Evolutionary conservation across 352 stramenopile species (phyloP).

Genomic region (Aphanomyces astaci): DNA sequence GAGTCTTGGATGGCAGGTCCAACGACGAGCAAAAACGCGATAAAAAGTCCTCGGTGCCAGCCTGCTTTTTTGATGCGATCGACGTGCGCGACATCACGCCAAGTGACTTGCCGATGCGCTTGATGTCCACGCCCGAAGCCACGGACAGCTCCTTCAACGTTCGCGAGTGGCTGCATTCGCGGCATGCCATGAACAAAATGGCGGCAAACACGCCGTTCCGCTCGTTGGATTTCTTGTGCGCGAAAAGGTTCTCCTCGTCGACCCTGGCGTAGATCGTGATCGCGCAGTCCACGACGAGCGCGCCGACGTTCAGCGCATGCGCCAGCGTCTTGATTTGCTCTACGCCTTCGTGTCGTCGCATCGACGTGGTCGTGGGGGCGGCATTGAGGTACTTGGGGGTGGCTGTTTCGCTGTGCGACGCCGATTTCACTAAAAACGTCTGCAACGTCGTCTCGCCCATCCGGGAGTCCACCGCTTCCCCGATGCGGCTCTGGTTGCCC

Average conservation of each 20-base stretch:
- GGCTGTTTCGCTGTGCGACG: constrained; percentile 22
- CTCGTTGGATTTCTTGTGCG: constrained; percentile 54
- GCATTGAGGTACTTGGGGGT: constrained; percentile 54
- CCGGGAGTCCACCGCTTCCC: constrained; percentile 51
- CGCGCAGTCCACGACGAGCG: constrained; percentile 50
- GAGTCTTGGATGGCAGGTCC: constrained; percentile 63
- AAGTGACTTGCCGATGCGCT: constrained; percentile 74
- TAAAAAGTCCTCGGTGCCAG: constrained; percentile 67
- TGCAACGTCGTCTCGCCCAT: constrained; percentile 54
- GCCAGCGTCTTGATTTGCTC: constrained; percentile 56
- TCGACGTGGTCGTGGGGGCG: constrained; percentile 44
- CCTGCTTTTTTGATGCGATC: constrained; percentile 40
- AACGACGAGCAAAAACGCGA: constrained; percentile 67
- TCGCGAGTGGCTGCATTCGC: constrained; percentile 50
- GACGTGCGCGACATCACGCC: neutral
- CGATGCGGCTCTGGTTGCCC: constrained; percentile 72
- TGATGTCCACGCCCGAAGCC: constrained; percentile 60
- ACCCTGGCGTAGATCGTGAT: constrained; percentile 61
- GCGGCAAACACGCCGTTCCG: constrained; percentile 58
- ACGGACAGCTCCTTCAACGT: constrained; percentile 74
- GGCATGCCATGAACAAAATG: constrained; percentile 66
- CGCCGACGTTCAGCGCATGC: constrained; percentile 51
- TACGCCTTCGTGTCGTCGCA: constrained; percentile 65
- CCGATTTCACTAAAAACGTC: constrained; percentile 50
- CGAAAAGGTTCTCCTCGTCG: constrained; percentile 52